Base-by-base conservation (phyloP, 305 asterid genomes). In the Fraxinus baroniana region DNA sequence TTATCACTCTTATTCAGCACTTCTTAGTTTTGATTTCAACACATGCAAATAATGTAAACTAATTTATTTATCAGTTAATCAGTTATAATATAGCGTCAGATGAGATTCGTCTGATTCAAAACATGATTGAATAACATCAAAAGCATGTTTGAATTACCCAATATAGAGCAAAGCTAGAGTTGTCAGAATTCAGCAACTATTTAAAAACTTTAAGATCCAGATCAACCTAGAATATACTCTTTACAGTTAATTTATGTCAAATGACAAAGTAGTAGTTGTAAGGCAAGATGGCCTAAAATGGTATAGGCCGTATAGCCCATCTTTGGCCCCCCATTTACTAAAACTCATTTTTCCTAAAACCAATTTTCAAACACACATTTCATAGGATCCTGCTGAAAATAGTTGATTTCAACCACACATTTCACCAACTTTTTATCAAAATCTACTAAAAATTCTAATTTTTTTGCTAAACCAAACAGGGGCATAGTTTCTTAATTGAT, bases 181-280 rank as follows among this genome's bases (percentile, higher is more conserved):
- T 74, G 36, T 68, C 79, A 78, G 32, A 81, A 37, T 28, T 36
- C 79, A 41, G 74, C 71, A 44, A 55, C 26, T 66, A 70, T 30
- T 71, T 55, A 74, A 30, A 64, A 84, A 77, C 33, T 15, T 76
- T 37, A 82, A 77, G 70, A 80, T 78, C 49, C 12, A 62, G 17
- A 62, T 62, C 71, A 10, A 72, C 41, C 28, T 70, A 68, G 55
- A 66, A 75, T n/a, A 49, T 15, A 18, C 36, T 41, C 44, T 68
- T 55, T n/a, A 77, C 22, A 80, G 4, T n/a, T 68, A 33, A 77
- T 49, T 30, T 46, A 55, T 17, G n/a, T 55, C 70, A 33, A 80
- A 60, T 77, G 82, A 81, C 32, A 37, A 9, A 20, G 12, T 28
- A 28, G 5, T n/a, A 77, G 22, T 17, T 41, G 36, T 12, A 3